Base-by-base conservation (phyloP, 2,329 filamentous ascomycete species). In the Alternaria alternata region DNA sequence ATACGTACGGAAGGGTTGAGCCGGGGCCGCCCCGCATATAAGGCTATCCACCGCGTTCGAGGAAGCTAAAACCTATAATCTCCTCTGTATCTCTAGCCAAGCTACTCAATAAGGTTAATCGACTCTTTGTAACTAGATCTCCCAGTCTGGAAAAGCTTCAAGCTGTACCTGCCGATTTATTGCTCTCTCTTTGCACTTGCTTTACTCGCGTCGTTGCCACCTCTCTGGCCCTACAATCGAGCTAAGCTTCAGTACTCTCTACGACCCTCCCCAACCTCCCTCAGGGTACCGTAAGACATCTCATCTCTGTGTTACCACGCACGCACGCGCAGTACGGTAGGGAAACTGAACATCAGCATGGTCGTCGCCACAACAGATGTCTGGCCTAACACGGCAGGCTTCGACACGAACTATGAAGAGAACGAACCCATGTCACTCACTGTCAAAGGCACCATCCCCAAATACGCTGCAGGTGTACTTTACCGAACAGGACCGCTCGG, bases 391-490 rank as follows among this genome's bases (percentile, higher is more conserved):
- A 68, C 69, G 26, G 49, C 62, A 18, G 73, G 75, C 2, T 93
- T 93, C 69, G 86, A 91, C 57, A 86, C 84, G 18, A 81, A 89
- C 42, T 86, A 87, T 12, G 89, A 93, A 68, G 85, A 91, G 64
- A 84, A 84, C 4, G 84, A 85, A 0, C 90, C 91, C 0, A 80
- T 93, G 4, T 81, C 88, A 49, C 83, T 94, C 12, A 69, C 72
- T 0, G 83, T 94, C 5, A 82, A 81, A 38, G 92, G 92, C 11
- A 75, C 76, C 0, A 92, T 95, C 51, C 92, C 92, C 1, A 59
- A 81, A 1, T 94, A 91, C 82, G 87, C 87, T 4, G 88, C 90
- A 3, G 92, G 92, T 1, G 83, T 86, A 1, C 82, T 95, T 0
- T 94, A 66, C 42, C 61, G 65, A 7, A 93, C 90, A 0, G 92